phyloP scores from a whole-genome alignment of 208 protist genomes.

The Balamuthia mandrillaris region DNA sequence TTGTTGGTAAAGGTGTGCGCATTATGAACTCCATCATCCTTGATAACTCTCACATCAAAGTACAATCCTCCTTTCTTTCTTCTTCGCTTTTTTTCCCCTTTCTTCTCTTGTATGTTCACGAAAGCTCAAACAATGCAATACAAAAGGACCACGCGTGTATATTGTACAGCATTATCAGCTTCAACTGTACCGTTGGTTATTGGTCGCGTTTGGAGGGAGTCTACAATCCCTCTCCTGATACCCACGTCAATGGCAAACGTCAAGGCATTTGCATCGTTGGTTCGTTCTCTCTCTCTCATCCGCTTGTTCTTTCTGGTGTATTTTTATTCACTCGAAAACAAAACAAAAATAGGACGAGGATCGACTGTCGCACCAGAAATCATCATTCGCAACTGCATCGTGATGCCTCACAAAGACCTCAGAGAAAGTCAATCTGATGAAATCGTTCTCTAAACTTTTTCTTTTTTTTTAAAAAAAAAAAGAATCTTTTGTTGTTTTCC shows the following conservation, averaged over 20 bases:
- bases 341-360: conserved; percentile 30
- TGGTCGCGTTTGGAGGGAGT: conserved; percentile 42
- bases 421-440: conserved; percentile 19
- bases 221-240: conserved; percentile 21
- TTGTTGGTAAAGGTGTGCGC: conserved; percentile 58
- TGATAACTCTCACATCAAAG: conserved; percentile 42
- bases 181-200: conserved; percentile 33
- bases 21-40: conserved; percentile 44
- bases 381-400: conserved; percentile 38
- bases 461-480: no score
- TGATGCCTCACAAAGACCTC: conserved; percentile 43
- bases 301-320: background rate
- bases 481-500: no score
- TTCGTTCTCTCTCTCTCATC: background rate
- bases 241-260: conserved; percentile 21
- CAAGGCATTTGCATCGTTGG: conserved; percentile 37
- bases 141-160: conserved; percentile 31
- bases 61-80: background rate
- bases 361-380: conserved; percentile 32
- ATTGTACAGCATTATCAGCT: conserved; percentile 40
- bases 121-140: no score
- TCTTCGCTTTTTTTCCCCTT: background rate
- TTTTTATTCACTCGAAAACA: background rate
- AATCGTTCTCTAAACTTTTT: conserved; percentile 25
- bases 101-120: no score